Conservation (phyloP, 2,329 filamentous ascomycete species). For the Paramyrothecium roridum region DNA sequence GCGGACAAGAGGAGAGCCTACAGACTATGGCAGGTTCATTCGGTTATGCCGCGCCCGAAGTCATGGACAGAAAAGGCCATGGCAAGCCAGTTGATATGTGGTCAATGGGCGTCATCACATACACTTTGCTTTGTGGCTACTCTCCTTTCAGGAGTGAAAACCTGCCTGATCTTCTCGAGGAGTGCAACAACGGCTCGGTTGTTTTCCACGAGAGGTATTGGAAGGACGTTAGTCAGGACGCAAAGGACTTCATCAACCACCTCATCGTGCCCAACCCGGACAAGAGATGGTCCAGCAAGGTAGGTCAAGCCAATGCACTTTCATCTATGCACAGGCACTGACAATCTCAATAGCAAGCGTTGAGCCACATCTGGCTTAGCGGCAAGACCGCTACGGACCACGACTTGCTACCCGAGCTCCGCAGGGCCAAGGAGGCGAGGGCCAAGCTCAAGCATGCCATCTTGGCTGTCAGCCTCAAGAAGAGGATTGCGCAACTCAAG, state of each 20-base stretch:
- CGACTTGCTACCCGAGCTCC: conserved; percentile 94
- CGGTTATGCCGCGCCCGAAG: conserved; percentile 94
- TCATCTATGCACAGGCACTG: conserved; percentile 7
- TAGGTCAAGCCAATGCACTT: conserved; percentile 33
- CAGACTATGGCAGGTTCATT: conserved; percentile 99
- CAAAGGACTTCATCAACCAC: conserved; percentile 86
- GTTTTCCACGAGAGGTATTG: conserved; percentile 98
- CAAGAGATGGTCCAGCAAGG: conserved; percentile 74
- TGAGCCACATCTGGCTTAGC: conserved; percentile 84
- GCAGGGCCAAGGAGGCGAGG: conserved; percentile 83
- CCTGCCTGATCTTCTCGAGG: conserved; percentile 87
- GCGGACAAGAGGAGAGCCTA: conserved; percentile 83
- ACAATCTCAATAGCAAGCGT: conserved; percentile 56
- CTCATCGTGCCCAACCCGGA: conserved; percentile 77
- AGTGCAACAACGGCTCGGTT: conserved; percentile 80
- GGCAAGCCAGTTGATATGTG: conserved; percentile 99
- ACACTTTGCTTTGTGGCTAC: conserved; percentile 96
- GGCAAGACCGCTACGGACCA: conserved; percentile 91
- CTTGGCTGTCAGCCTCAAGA: conserved; percentile 92
- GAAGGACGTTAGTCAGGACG: conserved; percentile 94
- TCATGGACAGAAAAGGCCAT: conserved; percentile 97
- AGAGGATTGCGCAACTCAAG: conserved; percentile 92
- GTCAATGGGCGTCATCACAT: conserved; percentile 98
- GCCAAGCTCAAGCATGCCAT: conserved; percentile 89
- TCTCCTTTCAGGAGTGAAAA: conserved; percentile 97